Evolutionary conservation across 345 rosid genomes (phyloP), one percentile per base, ranked within the genome.

Genomic region (Luvunga scandens): DNA sequence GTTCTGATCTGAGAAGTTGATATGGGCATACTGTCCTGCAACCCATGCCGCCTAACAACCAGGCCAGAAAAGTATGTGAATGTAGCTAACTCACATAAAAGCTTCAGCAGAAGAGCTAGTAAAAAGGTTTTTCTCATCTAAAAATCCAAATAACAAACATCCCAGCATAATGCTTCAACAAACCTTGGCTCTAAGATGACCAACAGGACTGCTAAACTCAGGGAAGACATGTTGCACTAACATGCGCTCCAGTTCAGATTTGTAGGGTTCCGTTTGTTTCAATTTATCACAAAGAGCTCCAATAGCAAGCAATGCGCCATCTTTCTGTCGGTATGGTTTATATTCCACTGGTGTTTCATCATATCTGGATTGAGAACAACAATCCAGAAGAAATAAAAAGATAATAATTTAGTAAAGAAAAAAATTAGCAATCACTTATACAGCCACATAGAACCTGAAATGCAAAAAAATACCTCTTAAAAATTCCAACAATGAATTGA

Each of bases 151-250:
- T 6, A 27, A 13, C 3, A 19, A 45, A 69, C 28, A 69, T 69
- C 24, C 59, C 76, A 9, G 48, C 27, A 66, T 66, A 66, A 66
- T 12, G 9, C 18, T 66, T 66, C 70, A 63, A 81, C 83, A 80
- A 62, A 94, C 98, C 99, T 94, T 96, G 63, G 98, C 98, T 88
- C 99, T 88, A 68, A 96, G 97, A 85, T 96, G 98, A 79, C 99
- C 99, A 82, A 85, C 92, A 76, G 92, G 97, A 75, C 99, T 94
- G 78, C 82, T 86, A 79, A 96, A 96, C 87, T 96, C 99, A 50
- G 98, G 98, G 85, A 96, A 94, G 78, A 96, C 99, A 83, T 94
- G 97, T 81, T 94, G 99, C 84, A 91, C 92, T 82, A 96, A 83
- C 99, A 96, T 96, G 75, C 85, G 89, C 86, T 96, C 99, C 82